Base-by-base conservation (phyloP, 306 rosid genomes). In the Chamaecrista fasciculata region DNA sequence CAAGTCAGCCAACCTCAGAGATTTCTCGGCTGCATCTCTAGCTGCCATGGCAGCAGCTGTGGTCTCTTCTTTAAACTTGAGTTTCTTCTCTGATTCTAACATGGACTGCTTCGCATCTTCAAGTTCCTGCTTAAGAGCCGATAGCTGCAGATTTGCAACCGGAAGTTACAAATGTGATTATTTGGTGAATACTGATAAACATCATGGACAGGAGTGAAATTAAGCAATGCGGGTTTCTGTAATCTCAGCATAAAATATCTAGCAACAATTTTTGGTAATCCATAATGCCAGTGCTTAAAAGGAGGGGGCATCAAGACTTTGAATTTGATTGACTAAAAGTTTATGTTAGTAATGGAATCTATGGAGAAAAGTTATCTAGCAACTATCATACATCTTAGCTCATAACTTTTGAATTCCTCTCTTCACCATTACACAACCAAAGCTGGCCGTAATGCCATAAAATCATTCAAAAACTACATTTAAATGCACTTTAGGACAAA, bases 1-100 rank as follows among this genome's bases (percentile, higher is more conserved):
- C 48, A 69, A 39, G 78, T 95, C 97, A 6, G 97, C 99, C 78
- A 95, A 69, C 81, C 36, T 89, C 52, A 95, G 80, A 52, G 97
- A 95, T 69, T 95, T 91, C 84, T 95, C 97, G 12, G 99, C 97
- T 60, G 99, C 99, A 83, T 95, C 96, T 89, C 97, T 91, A 47
- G 99, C 99, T 43, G 96, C 96, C 95, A 95, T 95, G 66, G 99
- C 99, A 74, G 99, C 99, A 60, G 83, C 73, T 55, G 97, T 90
- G 4, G 96, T 91, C 81, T 95, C 97, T 87, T 91, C 99, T 80
- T 95, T 95, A 84, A 95, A 91, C 79, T 81, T 91, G 72, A 91
- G 95, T 74, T 91, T 95, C 72, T 91, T 91, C 75, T 87, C 91
- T 3, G 81, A 89, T 75, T 95, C 99, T 75, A 84, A 58, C 83